These are phyloP conservation scores for Geotrichum phurueaensis DNA, from an alignment of 1,139 yeast genomes.

Conservation along the genomic window DNA sequence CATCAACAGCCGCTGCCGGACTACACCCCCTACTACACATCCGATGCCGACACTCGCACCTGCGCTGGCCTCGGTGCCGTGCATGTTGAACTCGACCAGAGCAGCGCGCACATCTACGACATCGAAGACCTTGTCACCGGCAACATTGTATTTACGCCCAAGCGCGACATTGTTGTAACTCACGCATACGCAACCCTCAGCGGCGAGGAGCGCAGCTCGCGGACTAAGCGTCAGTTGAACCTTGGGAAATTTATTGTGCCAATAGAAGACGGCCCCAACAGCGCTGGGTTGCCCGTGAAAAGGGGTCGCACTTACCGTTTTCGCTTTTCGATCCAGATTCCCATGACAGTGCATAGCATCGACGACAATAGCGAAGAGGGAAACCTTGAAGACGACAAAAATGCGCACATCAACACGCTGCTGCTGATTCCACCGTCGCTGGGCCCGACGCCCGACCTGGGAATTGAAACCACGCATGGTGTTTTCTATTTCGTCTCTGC, in stretches of 20 bases:
- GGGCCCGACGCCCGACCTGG: slow-evolving; percentile 3
- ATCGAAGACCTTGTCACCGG: slow-evolving; percentile 11
- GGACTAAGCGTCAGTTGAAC: neutral
- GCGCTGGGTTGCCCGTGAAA: neutral
- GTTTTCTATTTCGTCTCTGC: slow-evolving; percentile 5
- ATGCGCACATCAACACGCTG: neutral
- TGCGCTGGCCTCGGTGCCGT: neutral
- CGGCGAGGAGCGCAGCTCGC: slow-evolving; percentile 7
- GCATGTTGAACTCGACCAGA: neutral
- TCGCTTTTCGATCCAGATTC: slow-evolving; percentile 11
- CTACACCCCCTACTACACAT: neutral
- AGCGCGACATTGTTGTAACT: neutral
- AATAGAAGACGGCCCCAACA: neutral
- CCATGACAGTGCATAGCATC: neutral
- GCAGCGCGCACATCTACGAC: neutral
- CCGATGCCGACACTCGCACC: neutral
- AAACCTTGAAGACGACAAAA: neutral
- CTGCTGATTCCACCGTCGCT: slow-evolving; percentile 6
- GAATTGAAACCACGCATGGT: neutral
- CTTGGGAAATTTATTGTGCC: neutral
- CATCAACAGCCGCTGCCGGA: neutral
- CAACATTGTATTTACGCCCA: slow-evolving; percentile 5
- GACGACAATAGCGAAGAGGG: neutral
- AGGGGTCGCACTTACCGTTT: slow-evolving; percentile 1
- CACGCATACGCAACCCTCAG: slow-evolving; percentile 3